Evolutionary conservation across 108 stramenopile species (phyloP).

Genomic region (Ochromonas danica): DNA sequence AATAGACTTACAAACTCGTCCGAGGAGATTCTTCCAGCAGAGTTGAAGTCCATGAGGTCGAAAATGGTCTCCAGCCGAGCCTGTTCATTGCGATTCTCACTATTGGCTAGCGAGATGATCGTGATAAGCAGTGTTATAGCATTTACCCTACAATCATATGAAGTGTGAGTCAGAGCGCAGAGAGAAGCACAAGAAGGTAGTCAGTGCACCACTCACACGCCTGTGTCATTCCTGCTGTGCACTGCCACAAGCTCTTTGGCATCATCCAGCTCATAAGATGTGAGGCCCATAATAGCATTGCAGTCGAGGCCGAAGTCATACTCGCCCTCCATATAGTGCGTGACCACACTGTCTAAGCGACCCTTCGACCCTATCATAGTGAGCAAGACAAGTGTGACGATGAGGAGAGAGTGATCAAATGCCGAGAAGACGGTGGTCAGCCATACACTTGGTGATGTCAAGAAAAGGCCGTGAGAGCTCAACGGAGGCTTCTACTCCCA

Average conservation of each 20-base stretch:
- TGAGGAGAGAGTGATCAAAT: not conserved
- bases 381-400: not conserved
- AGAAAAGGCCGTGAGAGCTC: not conserved
- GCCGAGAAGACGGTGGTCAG: not conserved
- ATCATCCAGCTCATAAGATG: not conserved
- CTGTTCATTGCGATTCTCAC: not conserved
- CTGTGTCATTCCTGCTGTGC: not conserved
- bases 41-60: conserved; percentile 12
- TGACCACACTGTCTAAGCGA: not conserved
- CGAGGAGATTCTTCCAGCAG: not conserved
- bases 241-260: not conserved
- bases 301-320: conserved; percentile 8
- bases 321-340: not conserved
- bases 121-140: not conserved
- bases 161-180: not conserved
- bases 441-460: conserved; percentile 7
- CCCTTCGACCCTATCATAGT: not conserved
- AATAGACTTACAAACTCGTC: conserved; percentile 1
- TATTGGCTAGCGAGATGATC: not conserved
- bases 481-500: conserved; percentile 7
- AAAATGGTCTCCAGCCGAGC: not conserved
- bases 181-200: not conserved
- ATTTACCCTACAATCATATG: not conserved
- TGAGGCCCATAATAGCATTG: not conserved
- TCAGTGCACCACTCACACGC: not conserved